Evolutionary conservation across 2,329 filamentous ascomycete genomes (phyloP).

Genomic region (Botrytis aclada): DNA sequence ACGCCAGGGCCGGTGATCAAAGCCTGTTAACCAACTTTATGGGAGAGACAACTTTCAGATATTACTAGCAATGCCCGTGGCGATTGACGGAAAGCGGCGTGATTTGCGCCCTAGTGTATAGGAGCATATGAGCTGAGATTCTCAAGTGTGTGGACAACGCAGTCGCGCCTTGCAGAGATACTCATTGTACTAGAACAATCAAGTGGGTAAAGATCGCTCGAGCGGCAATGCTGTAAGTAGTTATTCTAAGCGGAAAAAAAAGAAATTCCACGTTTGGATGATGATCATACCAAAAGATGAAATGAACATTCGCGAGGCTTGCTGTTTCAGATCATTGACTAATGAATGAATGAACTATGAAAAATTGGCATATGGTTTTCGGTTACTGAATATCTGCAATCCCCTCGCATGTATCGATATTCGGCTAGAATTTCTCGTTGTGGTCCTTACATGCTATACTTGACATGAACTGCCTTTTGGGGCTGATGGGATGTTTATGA

Average conservation of each 20-base stretch:
- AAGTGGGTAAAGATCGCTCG: constrained; percentile 37
- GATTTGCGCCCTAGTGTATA: not conserved
- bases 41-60: not conserved
- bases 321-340: constrained; percentile 39
- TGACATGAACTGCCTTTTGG: constrained; percentile 63
- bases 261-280: constrained; percentile 40
- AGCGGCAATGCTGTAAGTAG: constrained; percentile 42
- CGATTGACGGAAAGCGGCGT: not conserved
- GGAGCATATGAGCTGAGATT: not conserved
- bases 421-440: constrained; percentile 61
- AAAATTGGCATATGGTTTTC: constrained; percentile 49
- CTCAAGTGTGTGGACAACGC: not conserved
- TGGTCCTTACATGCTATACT: constrained; percentile 38
- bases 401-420: constrained; percentile 31
- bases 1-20: not conserved
- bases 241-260: constrained; percentile 36
- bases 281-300: constrained; percentile 35
- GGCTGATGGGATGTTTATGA: constrained; percentile 55
- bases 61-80: not conserved
- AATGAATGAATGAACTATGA: constrained; percentile 41
- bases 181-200: constrained; percentile 30
- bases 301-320: too few relatives aligned
- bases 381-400: constrained; percentile 43
- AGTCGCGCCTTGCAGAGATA: constrained; percentile 27
- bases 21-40: not conserved